Percentiles rank a stretch among this genome's conserved stretches.
These are phyloP conservation scores for Colletotrichum musae DNA, from an alignment of 2,329 filamentous ascomycete genomes.

Conservation along the genomic window DNA sequence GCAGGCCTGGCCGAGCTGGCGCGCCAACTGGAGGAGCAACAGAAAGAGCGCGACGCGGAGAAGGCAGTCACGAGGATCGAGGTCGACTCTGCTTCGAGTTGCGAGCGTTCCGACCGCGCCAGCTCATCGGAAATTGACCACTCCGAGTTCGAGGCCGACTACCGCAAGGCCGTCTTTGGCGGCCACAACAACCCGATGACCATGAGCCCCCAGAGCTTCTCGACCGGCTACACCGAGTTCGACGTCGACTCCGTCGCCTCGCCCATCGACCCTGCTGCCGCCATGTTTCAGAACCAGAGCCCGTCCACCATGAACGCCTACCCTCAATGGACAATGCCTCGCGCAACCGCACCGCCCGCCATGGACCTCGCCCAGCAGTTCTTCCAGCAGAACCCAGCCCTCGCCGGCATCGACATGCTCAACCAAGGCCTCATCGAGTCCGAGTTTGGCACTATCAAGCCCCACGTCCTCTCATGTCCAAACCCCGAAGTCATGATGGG, in stretches of 20 bases:
- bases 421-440: slow-evolving; percentile 66
- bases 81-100: slow-evolving; percentile 52
- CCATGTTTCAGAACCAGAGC: slow-evolving; percentile 54
- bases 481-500: slow-evolving; percentile 71
- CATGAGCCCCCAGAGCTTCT: slow-evolving; percentile 68
- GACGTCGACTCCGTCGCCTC: slow-evolving; percentile 56
- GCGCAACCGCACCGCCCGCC: slow-evolving; percentile 44
- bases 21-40: slow-evolving; percentile 65
- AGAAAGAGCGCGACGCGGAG: slow-evolving; percentile 56
- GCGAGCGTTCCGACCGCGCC: slow-evolving; percentile 61
- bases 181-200: slow-evolving; percentile 55
- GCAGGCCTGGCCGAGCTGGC: slow-evolving; percentile 70
- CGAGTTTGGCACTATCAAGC: slow-evolving; percentile 69
- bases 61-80: slow-evolving; percentile 49
- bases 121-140: slow-evolving; percentile 70
- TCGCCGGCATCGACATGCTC: slow-evolving; percentile 62
- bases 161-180: slow-evolving; percentile 64
- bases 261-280: slow-evolving; percentile 51
- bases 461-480: slow-evolving; percentile 66
- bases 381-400: slow-evolving; percentile 56
- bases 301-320: slow-evolving; percentile 52
- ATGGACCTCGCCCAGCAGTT: slow-evolving; percentile 59
- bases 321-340: slow-evolving; percentile 42
- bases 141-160: slow-evolving; percentile 69
- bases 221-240: slow-evolving; percentile 57